Base-by-base conservation (phyloP, 495 filamentous ascomycete genomes). In the Podospora pseudoanserina region DNA sequence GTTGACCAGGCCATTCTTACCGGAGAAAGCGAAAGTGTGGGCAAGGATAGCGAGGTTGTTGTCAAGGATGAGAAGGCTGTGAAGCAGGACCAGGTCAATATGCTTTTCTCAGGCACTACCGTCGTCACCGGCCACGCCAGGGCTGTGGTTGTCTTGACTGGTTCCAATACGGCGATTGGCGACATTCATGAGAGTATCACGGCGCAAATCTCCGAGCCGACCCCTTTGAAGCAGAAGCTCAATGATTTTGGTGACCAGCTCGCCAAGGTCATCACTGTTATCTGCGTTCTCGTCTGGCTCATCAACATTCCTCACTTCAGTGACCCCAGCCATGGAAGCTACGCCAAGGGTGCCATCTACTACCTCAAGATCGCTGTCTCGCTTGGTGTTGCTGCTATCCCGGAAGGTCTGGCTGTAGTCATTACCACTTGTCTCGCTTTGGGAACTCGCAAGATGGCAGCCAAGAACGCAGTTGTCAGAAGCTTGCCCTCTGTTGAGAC, bases 341-440 rank as follows among this genome's bases (percentile, higher is more conserved):
- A 93, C 93, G 89, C 93, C 62, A 98, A 97, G 83, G 96, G 96
- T 67, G 96, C 96, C 63, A 98, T 99, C 72, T 99, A 99, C 84
- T 99, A 99, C 79, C 86, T 99, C 70, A 99, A 99, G 86, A 99
- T 99, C 78, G 96, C 96, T 34, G 96, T 99, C 61, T 99, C 96
- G 34, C 90, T 99, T 34, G 96, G 96, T 75, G 96, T 99, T 34
- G 96, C 96, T 30, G 96, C 96, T 19, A 99, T 99, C 75, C 95
- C 95, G 0, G 95, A 99, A 82, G 95, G 95, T 11, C 84, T 99
- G 19, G 95, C 95, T 9, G 97, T 98, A 72, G 98, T 98, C 74
- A 95, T 99, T 27, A 98, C 95, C 0, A 94, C 98, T 23, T 98
- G 95, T 0, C 84, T 99, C 58, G 95, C 95, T 28, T 80, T 99